Base-by-base conservation (phyloP, 768 basidiomycete species). In the Polyporus arcularius region DNA sequence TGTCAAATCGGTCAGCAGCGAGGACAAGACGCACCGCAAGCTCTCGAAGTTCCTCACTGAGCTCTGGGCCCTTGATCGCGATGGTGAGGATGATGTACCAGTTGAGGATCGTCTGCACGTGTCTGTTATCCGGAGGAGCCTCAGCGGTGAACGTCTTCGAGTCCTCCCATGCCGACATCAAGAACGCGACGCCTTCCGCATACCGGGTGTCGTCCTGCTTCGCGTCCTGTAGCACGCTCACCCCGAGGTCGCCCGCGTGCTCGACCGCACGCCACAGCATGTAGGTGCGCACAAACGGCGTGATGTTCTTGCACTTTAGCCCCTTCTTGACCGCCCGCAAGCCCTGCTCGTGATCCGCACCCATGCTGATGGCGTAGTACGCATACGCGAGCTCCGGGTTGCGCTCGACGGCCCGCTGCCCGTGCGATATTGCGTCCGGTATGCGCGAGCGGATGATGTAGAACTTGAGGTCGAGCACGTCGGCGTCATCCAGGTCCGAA, bases 251-350 rank as follows among this genome's bases (percentile, higher is more conserved):
- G 1, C 80, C 82, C 1, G 87, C 85, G 63, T 85, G 84, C 64
- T 82, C 82, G 4, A 85, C 80, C 0, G 85, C 82, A n/a, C 87
- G 81, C 63, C 85, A 82, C 72, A 85, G 77, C 68, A 88, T 70
- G 68, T 80, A 80, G 58, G 79, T 80, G 45, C 78, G 79, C 6
- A 89, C 70, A 60, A 87, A 89, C 3, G 82, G 79, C 14, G 85
- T 80, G 14, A 76, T 79, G 15, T 75, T 68, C 60, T 78, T 78
- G 74, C 83, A 82, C 67, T 84, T 86, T 65, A 88, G 62, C 1
- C 87, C 87, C 67, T 88, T 84, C 76, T 88, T 88, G 61, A 85
- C 82, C 0, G 80, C 84, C 8, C 84, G 79, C 28, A 89, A 74
- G 1, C 84, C 86, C n/a, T 78, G 75, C 6, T 77, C 74, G 42